Evolutionary conservation across 2,329 filamentous ascomycete species (phyloP).

Genomic region (Periglandula ipomoeae): DNA sequence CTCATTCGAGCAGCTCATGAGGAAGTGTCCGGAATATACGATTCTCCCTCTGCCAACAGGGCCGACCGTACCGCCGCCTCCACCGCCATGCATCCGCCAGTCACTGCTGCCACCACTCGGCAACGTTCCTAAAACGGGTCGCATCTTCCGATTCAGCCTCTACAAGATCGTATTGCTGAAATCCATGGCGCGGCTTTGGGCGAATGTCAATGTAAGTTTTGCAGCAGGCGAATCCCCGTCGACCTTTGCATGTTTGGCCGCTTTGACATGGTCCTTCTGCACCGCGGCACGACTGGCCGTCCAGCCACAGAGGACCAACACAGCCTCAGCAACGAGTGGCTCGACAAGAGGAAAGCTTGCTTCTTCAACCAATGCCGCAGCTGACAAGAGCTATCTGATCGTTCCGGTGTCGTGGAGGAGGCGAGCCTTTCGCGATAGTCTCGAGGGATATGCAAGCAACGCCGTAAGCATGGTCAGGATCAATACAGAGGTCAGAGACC

Average conservation of each 20-base stretch:
- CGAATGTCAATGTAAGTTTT: background rate
- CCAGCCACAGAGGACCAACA: slow-evolving; percentile 1
- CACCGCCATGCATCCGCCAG: slow-evolving; percentile 16
- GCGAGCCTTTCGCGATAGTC: slow-evolving; percentile 22
- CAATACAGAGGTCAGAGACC: slow-evolving; percentile 13
- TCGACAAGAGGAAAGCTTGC: background rate
- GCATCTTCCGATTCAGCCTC: slow-evolving; percentile 31
- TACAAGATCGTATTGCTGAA: slow-evolving; percentile 24
- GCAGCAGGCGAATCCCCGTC: slow-evolving; percentile 12
- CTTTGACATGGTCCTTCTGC: slow-evolving; percentile 31
- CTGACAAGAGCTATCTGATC: slow-evolving; percentile 19
- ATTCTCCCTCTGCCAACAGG: slow-evolving; percentile 23
- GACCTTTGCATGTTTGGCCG: slow-evolving; percentile 30
- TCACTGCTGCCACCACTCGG: slow-evolving; percentile 17
- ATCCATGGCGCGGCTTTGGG: slow-evolving; percentile 11
- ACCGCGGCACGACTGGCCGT: slow-evolving; percentile 21
- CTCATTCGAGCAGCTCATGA: slow-evolving; percentile 18
- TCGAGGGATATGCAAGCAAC: slow-evolving; percentile 30
- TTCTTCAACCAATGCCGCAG: background rate
- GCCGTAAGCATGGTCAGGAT: slow-evolving; percentile 30
- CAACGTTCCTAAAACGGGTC: slow-evolving; percentile 23
- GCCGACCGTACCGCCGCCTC: slow-evolving; percentile 18
- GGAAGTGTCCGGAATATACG: slow-evolving; percentile 29
- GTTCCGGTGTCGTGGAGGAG: slow-evolving; percentile 34
- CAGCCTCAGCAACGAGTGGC: background rate